Evolutionary conservation across 768 basidiomycete species (phyloP).

Genomic region (Panellus pusillus): DNA sequence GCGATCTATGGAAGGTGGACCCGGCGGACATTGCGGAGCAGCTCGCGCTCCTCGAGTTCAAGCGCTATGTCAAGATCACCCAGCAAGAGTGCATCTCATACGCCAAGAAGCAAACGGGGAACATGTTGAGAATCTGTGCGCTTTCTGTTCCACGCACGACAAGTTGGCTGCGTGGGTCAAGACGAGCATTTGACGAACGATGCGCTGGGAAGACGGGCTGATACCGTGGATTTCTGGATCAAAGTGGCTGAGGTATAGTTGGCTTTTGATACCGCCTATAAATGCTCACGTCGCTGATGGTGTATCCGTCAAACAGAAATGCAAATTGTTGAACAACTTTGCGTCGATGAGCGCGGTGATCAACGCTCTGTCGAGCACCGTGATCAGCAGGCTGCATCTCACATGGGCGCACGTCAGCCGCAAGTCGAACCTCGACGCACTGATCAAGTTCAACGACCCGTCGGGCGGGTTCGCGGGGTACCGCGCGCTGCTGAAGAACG

Average conservation of each 20-base stretch:
- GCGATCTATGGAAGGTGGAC: conserved; percentile 66
- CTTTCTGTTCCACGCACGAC: conserved; percentile 62
- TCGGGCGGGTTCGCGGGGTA: conserved; percentile 57
- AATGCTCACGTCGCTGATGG: conserved; percentile 9
- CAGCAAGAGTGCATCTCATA: conserved; percentile 76
- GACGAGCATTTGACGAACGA: conserved; percentile 56
- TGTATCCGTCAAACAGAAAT: conserved; percentile 49
- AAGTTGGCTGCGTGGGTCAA: conserved; percentile 69
- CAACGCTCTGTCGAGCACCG: conserved; percentile 59
- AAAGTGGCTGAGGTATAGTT: conserved; percentile 69
- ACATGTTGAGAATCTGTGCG: conserved; percentile 43
- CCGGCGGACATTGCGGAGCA: conserved; percentile 76
- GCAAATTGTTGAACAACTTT: conserved; percentile 61
- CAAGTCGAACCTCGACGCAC: conserved; percentile 48
- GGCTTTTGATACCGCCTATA: background rate
- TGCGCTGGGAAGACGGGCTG: conserved; percentile 51
- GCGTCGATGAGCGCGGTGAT: conserved; percentile 68
- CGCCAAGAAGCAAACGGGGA: conserved; percentile 40
- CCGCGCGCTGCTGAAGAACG: conserved; percentile 46
- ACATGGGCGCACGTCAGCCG: conserved; percentile 68
- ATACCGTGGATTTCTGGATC: conserved; percentile 72
- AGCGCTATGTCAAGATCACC: conserved; percentile 67
- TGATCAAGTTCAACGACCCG: conserved; percentile 60
- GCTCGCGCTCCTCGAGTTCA: conserved; percentile 72
- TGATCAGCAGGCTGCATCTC: conserved; percentile 54